Conservation (phyloP, 805 yeast species). For the Monosporozyma siamensis region DNA sequence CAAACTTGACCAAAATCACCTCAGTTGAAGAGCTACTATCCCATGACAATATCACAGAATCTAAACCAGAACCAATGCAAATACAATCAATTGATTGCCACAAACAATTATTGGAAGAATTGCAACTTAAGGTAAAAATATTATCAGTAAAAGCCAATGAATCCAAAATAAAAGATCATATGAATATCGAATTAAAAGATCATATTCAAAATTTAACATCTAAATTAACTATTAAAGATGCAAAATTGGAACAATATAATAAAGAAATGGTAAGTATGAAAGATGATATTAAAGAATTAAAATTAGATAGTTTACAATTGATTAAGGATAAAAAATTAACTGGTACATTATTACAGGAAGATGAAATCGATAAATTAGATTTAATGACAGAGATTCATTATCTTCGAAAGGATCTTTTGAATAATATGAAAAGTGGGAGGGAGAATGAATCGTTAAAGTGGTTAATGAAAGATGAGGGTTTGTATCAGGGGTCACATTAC, state of each 20-base stretch:
- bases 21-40: too few species aligned
- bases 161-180: neutral
- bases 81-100: neutral
- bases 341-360: neutral
- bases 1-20: too few species aligned
- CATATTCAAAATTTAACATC: neutral
- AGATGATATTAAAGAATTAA: neutral
- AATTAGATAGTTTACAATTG: conserved; percentile 1
- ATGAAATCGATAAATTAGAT: neutral
- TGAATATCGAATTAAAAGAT: neutral
- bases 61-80: neutral
- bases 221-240: neutral
- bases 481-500: neutral
- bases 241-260: neutral
- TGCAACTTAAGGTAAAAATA: neutral
- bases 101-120: neutral
- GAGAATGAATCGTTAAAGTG: neutral
- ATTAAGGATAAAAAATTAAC: neutral
- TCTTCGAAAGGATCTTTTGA: neutral
- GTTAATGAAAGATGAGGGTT: neutral
- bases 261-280: neutral
- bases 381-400: neutral
- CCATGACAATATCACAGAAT: neutral
- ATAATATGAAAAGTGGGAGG: neutral
- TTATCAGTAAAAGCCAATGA: neutral